Conservation (phyloP, 305 asterid species). For the Rubia peregrina region DNA sequence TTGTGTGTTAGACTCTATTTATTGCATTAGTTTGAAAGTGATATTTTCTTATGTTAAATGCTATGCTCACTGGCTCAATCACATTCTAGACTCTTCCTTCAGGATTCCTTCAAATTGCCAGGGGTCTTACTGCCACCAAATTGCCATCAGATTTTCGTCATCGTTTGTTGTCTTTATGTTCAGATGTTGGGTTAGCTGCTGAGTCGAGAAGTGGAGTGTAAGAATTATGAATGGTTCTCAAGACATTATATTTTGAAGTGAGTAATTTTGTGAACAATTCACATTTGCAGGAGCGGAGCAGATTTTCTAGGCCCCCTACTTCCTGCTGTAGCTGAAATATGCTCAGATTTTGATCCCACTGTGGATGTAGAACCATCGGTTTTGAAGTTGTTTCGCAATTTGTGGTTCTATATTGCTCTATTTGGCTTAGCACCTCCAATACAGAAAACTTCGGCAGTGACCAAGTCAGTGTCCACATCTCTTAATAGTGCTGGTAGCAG, state of each 20-base stretch:
- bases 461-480: conserved; percentile 69
- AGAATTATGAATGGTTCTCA: conserved; percentile 23
- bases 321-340: conserved; percentile 97
- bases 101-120: conserved; percentile 85
- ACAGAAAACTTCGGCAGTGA: conserved; percentile 43
- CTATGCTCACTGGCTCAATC: conserved; percentile 74
- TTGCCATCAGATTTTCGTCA: conserved; percentile 93
- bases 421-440: conserved; percentile 98
- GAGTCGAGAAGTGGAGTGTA: conserved; percentile 96
- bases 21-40: conserved; percentile 16
- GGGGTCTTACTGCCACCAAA: conserved; percentile 57
- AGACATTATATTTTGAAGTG: conserved; percentile 20
- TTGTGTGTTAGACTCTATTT: conserved; percentile 14
- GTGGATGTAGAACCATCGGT: conserved; percentile 88
- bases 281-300: conserved; percentile 89
- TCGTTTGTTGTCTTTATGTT: conserved; percentile 93
- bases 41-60: conserved; percentile 26
- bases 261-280: conserved; percentile 24
- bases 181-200: conserved; percentile 99
- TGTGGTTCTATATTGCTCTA: conserved; percentile 99
- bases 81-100: conserved; percentile 98
- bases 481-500: conserved; percentile 72
- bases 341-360: conserved; percentile 95
- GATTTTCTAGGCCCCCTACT: conserved; percentile 99
- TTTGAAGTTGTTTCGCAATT: conserved; percentile 84